Base-by-base conservation (phyloP, 2,329 filamentous ascomycete genomes). In the Dothistroma pini region DNA sequence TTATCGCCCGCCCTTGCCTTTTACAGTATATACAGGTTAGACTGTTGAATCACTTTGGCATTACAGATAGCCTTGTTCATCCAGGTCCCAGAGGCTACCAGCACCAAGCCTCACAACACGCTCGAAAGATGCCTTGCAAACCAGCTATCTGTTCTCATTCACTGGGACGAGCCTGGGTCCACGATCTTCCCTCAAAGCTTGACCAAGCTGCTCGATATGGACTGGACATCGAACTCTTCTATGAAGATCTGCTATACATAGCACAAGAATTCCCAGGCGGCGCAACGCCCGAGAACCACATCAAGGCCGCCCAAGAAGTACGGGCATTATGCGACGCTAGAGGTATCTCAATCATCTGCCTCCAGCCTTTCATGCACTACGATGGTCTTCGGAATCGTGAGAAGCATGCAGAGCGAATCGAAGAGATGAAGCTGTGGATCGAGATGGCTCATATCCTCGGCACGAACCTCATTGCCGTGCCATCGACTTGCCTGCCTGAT, bases 281-380 rank as follows among this genome's bases (percentile, higher is more conserved):
- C 34, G 70, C 77, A 29, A 76, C 74, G 2, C 68, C 75, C 14
- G 80, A 80, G 66, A 80, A 86, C 44, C 70, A 71, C 14, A 68
- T 89, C 21, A 70, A 77, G 6, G 88, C 88, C 1, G 87, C 89
- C 29, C 72, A 75, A 2, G 75, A 81, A 54, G 82, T 90, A 61
- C 79, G 79, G 29, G 70, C 75, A 0, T 79, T 91, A 49, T 90
- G 87, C 74, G 74, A 79, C 25, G 76, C 79, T 2, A 79, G 84
- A 29, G 74, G 72, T 34, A 80, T 91, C 22, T 69, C 77, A 10
- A 83, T 91, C 66, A 80, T 91, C 66, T 87, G 85, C 63, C 80
- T 93, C 0, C 89, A 91, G 70, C 90, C 90, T 0, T 93, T 93
- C 72, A 83, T 84, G 77, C 85, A 91, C 75, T 92, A 89, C 75